Evolutionary conservation across 441 rosid genomes (phyloP), one percentile per base, ranked within the genome.

Genomic region (Euphorbia schlechtendalii): DNA sequence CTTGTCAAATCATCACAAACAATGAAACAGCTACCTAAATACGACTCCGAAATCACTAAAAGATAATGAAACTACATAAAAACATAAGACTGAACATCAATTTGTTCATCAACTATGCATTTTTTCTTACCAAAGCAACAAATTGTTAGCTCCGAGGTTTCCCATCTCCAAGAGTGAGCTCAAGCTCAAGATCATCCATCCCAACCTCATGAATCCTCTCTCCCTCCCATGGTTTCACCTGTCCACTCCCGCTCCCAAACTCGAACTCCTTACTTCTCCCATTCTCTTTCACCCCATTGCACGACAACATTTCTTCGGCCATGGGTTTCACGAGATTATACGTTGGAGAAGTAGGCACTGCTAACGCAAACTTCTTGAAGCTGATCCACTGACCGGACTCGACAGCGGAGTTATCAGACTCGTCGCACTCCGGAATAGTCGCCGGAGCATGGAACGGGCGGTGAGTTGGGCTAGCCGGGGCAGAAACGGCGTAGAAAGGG

Each of bases 141-240:
- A 32, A 32, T 32, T 3, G 12, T 79, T 71, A 89, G 74, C 73
- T 73, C 75, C 73, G 87, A 59, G 84, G 85, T 74, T 91, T 94
- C n/a, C n/a, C n/a, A 28, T 73, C 82, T 67, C 98, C 99, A 48
- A 94, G 96, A 3, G 96, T 89, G 75, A 94, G 98, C 81, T 94
- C 96, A 15, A 94, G 86, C n/a, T n/a, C n/a, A n/a, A n/a, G n/a
- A 73, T 91, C 99, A 56, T 91, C 99, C 85, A 89, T 63, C 60
- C 89, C 95, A 11, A 88, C 94, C 61, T 94, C 98, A 65, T 89
- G 98, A 68, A 94, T 91, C 87, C 80, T 89, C 77, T 94, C 99
- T 63, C 99, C 99, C 81, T 94, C 98, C 99, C 99, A 94, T 0
- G 99, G 89, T 74, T 87, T 94, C 57, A 91, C 96, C 71, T 80